Evolutionary conservation across 2,329 filamentous ascomycete genomes (phyloP).

Genomic region (Bimuria novae-zelandiae): DNA sequence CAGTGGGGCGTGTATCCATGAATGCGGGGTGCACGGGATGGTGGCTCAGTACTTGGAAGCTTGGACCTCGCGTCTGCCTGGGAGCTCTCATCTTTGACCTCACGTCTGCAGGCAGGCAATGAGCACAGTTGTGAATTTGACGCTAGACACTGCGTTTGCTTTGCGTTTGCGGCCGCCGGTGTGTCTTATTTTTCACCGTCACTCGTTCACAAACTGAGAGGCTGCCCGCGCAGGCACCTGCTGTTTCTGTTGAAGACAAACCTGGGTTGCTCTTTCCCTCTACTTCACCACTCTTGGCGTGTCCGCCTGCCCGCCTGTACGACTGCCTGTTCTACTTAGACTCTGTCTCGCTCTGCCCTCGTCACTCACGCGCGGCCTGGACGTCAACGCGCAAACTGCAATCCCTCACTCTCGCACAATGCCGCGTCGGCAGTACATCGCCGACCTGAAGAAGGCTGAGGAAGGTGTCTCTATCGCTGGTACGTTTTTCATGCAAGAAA

Average conservation of each 20-base stretch:
- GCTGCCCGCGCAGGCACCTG: neutral
- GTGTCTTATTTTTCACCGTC: neutral
- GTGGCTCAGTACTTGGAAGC: neutral
- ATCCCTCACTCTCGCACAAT: conserved; percentile 50
- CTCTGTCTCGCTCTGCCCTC: neutral
- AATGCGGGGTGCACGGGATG: neutral
- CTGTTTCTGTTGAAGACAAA: neutral
- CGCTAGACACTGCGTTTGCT: neutral
- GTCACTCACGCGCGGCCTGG: neutral
- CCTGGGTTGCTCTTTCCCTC: neutral
- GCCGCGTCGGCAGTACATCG: conserved; percentile 68
- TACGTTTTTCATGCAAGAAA: neutral
- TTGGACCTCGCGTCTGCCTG: conserved; percentile 9
- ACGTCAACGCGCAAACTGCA: neutral
- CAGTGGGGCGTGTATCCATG: neutral
- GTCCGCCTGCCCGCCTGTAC: neutral
- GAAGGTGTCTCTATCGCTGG: conserved; percentile 45
- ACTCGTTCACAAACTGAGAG: neutral
- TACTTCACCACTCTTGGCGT: neutral
- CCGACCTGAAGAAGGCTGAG: conserved; percentile 57
- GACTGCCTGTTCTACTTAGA: neutral
- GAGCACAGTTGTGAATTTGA: neutral
- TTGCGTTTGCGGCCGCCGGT: neutral
- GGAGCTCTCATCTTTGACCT: neutral
- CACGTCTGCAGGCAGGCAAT: neutral